phyloP scores from a whole-genome alignment of 1,284 basidiomycete species.

The Stygiomarasmius scandens region DNA sequence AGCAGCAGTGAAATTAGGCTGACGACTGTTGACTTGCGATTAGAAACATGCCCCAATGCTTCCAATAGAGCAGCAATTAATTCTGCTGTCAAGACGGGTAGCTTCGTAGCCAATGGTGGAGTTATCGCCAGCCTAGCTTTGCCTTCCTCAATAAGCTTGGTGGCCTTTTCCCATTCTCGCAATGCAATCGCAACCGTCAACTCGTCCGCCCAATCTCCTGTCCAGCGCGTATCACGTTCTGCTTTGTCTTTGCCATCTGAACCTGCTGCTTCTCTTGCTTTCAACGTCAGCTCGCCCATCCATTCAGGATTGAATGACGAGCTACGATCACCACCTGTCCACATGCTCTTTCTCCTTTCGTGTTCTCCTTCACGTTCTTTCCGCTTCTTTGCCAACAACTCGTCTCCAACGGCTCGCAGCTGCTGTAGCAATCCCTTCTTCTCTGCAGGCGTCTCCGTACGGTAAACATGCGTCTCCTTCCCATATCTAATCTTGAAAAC shows the following conservation, averaged over 20 bases:
- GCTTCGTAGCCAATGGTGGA: slow-evolving; percentile 57
- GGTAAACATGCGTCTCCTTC: slow-evolving; percentile 93
- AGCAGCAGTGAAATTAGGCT: slow-evolving; percentile 74
- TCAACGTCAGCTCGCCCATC: slow-evolving; percentile 66
- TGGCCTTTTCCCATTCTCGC: slow-evolving; percentile 87
- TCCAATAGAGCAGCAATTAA: slow-evolving; percentile 75
- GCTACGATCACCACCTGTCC: slow-evolving; percentile 62
- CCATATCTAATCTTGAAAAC: slow-evolving; percentile 95
- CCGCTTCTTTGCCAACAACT: slow-evolving; percentile 82
- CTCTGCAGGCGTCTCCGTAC: slow-evolving; percentile 79
- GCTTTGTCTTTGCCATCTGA: slow-evolving; percentile 66
- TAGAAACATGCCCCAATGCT: slow-evolving; percentile 73
- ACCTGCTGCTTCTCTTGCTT: slow-evolving; percentile 51
- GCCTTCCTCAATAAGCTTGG: slow-evolving; percentile 82
- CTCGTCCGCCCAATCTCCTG: slow-evolving; percentile 90
- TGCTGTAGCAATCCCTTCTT: slow-evolving; percentile 87
- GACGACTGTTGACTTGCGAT: slow-evolving; percentile 80
- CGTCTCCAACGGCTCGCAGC: slow-evolving; percentile 92
- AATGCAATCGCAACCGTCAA: slow-evolving; percentile 90
- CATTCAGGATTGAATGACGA: slow-evolving; percentile 54
- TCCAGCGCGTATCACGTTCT: slow-evolving; percentile 81
- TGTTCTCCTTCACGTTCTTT: slow-evolving; percentile 93
- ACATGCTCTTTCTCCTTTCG: slow-evolving; percentile 82
- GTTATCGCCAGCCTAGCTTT: slow-evolving; percentile 63
- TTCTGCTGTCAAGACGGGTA: slow-evolving; percentile 70